Evolutionary conservation across 176 grass and related monocot genomes (phyloP), one percentile per base, ranked within the genome.

Genomic region (Tuctoria greenei): DNA sequence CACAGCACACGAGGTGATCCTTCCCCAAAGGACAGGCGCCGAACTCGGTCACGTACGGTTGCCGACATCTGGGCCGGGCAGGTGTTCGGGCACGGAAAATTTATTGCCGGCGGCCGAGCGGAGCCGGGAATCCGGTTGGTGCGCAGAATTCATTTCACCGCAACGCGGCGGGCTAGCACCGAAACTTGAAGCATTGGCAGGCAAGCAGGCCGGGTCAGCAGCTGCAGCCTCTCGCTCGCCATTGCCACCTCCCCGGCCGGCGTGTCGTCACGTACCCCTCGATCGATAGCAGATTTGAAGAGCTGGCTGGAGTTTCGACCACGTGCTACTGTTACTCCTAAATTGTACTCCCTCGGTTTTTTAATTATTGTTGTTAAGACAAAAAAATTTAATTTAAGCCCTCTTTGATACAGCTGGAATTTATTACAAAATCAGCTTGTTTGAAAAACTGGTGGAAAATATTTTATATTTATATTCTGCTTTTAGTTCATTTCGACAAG

Each of bases 101-200:
- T 76, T 83, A 83, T 69, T 61, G 64, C 17, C 36, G 66, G 66
- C 24, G n/a, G 65, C n/a, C n/a, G n/a, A n/a, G 31, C 31, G 31
- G 31, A 3, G 31, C 31, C 1, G 31, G 31, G 49, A 18, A 49
- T 5, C 14, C 18, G 76, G 76, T 67, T 74, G 69, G 74, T 65
- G 10, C 27, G 34, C 16, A 13, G 1, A 35, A 84, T 84, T 77
- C 27, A 64, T 77, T 63, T 43, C 81, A 17, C 44, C 73, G 38
- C 51, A 61, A 21, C 42, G 24, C 42, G 31, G 27, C 7, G 47
- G 35, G 25, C 12, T 5, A 4, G 58, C 26, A 31, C 12, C 26
- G 58, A 31, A 31, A 31, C 31, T 31, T 31, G 31, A 14, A 1
- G 56, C 23, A 26, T 7, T 7, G 0, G 10, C 52, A 10, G 52